Base-by-base conservation (phyloP, 768 basidiomycete genomes). In the Mrakia frigida region DNA sequence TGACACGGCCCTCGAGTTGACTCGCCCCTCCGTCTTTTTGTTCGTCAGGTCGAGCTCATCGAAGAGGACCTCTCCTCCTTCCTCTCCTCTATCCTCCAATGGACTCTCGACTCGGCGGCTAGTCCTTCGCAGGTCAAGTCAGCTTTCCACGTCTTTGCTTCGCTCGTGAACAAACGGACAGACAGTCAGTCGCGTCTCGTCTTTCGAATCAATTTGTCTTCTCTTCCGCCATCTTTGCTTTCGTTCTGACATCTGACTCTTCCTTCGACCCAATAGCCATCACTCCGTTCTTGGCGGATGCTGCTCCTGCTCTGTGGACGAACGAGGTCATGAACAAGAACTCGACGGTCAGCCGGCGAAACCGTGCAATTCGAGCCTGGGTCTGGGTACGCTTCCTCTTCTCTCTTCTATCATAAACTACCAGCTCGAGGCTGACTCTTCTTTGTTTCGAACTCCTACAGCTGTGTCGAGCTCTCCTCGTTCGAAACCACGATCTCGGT, bases 381-480 rank as follows among this genome's bases (percentile, higher is more conserved):
- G 78, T 79, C 33, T 79, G 78, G 78, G 78, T 79, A 18, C 31
- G 75, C 56, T 18, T 28, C 56, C 28, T 28, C n/a, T 6, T 52
- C 28, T 61, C 23, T 61, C 7, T n/a, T 37, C 37, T 61, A 2
- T 2, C 73, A 28, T 18, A 10, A 28, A n/a, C n/a, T n/a, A n/a
- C n/a, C n/a, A n/a, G n/a, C n/a, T n/a, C n/a, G n/a, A n/a, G n/a
- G n/a, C 56, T 80, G 23, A 74, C 78, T 74, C 79, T 81, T n/a
- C 80, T 73, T 67, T 23, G 14, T 33, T 63, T 28, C 2, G 31
- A 18, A 53, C 35, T 41, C 2, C 14, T 23, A 6, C 79, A 97
- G 96, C 86, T 92, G 21, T 87, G 89, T 28, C 92, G 92, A 82
- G 93, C 89, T 0, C 85, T 99, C 35, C 84, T 94, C 2, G 88